Base-by-base conservation (phyloP, 1,284 basidiomycete species). In the Malassezia dermatis region DNA sequence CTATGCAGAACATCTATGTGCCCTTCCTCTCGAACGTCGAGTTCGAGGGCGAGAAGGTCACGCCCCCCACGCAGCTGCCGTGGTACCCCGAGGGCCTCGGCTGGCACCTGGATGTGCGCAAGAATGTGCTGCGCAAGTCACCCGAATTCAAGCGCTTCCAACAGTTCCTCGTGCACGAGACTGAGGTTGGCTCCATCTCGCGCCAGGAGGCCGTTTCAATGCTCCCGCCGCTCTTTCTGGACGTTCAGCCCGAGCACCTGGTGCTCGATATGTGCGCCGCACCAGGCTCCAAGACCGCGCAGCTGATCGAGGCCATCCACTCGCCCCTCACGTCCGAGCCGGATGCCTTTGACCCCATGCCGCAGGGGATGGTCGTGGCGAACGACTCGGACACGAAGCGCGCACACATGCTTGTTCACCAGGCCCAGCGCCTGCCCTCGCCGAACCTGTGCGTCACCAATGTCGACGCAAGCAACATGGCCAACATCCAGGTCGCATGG, bases 151-250 rank as follows among this genome's bases (percentile, higher is more conserved):
- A 90, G 73, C 86, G 84, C 66, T 96, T 99, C 69, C 94, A 98
- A 74, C 84, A 86, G 3, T 96, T 96, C 78, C 79, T 99, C 19
- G 94, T 99, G 0, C 91, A 89, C 67, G 94, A 99, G 79, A 96
- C 94, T 1, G 93, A 96, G 78, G 89, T 93, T 27, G 93, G 94
- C 49, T 96, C 96, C 69, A 82, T 98, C 53, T 94, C 89, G 10
- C 80, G 94, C 21, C 91, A 96, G 77, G 94, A 99, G 77, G 91
- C 89, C 21, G 94, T 99, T 50, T 94, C 89, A 69, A 99, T 98
- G 94, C 80, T 99, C 21, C 94, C 94, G 4, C 93, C 94, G 1
- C 80, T 99, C 2, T 85, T 98, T 66, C 81, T 99, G 46, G 86
- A 93, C 59, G 89, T 98, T n/a, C 80, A 89, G 43, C 68, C 66